A percentile compares a stretch with the other conserved stretches of the same genome.
These are phyloP conservation scores for Starmerella vaccinii DNA, from an alignment of 805 yeast genomes.

Conservation along the genomic window DNA sequence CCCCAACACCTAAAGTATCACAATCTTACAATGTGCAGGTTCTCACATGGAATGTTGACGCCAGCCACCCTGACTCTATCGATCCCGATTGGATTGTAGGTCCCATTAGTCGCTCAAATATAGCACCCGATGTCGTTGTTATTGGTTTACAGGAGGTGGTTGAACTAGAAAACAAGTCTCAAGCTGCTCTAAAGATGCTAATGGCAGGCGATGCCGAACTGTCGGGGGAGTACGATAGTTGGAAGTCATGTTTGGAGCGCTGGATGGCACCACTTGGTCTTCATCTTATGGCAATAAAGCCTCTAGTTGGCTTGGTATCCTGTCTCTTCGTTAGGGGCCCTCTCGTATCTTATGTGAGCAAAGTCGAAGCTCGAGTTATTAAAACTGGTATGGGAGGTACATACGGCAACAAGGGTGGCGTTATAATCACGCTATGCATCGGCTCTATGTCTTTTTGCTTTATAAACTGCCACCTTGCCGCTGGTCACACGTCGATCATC, in stretches of 20 bases:
- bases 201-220: slow-evolving; percentile 38
- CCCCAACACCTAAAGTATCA: slow-evolving; percentile 20
- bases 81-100: slow-evolving; percentile 22
- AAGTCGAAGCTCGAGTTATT: slow-evolving; percentile 61
- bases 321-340: slow-evolving; percentile 55
- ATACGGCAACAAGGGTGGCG: slow-evolving; percentile 65
- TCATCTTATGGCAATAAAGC: slow-evolving; percentile 59
- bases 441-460: slow-evolving; percentile 66
- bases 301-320: slow-evolving; percentile 73
- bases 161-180: slow-evolving; percentile 75
- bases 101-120: slow-evolving; percentile 24
- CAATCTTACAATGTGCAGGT: slow-evolving; percentile 26
- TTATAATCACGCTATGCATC: slow-evolving; percentile 55
- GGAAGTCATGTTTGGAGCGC: slow-evolving; percentile 29
- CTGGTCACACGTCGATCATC: slow-evolving; percentile 70
- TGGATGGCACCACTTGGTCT: slow-evolving; percentile 32
- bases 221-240: slow-evolving; percentile 27
- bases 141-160: slow-evolving; percentile 86
- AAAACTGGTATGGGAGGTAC: slow-evolving; percentile 94
- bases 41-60: slow-evolving; percentile 37
- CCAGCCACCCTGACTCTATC: slow-evolving; percentile 30
- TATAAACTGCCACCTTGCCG: slow-evolving; percentile 82
- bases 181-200: slow-evolving; percentile 46
- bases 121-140: slow-evolving; percentile 48
- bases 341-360: slow-evolving; percentile 43